Percentiles rank a stretch among this genome's conserved stretches.
phyloP scores from a whole-genome alignment of 2,329 filamentous ascomycete species.

The Aspergillus fructus region DNA sequence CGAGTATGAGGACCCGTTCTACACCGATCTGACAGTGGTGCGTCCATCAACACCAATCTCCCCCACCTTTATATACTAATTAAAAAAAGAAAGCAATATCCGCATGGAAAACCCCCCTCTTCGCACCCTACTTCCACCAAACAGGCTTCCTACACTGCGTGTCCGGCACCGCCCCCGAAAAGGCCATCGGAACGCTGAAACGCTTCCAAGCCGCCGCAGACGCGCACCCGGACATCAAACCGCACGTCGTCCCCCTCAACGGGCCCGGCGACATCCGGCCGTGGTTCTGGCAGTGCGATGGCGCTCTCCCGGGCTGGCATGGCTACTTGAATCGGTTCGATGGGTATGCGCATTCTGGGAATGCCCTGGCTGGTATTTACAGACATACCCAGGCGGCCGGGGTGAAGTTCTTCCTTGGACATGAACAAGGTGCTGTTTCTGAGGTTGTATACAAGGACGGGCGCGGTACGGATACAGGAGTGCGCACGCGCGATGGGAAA shows the following conservation, averaged over 20 bases:
- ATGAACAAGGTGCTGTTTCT: constrained; percentile 37
- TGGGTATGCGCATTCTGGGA: constrained; percentile 57
- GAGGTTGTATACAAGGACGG: constrained; percentile 40
- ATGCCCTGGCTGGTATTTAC: constrained; percentile 52
- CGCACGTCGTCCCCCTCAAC: constrained; percentile 41
- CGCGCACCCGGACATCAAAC: constrained; percentile 35
- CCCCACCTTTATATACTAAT: not conserved
- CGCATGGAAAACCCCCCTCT: constrained; percentile 55
- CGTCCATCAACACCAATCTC: constrained; percentile 10
- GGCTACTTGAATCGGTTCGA: constrained; percentile 61
- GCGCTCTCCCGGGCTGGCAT: constrained; percentile 53
- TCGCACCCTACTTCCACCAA: constrained; percentile 54
- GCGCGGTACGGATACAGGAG: constrained; percentile 20
- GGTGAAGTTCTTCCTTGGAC: constrained; percentile 47
- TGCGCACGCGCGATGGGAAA: constrained; percentile 41
- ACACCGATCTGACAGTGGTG: constrained; percentile 55
- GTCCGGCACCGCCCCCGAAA: constrained; percentile 48
- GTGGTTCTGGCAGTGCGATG: constrained; percentile 50
- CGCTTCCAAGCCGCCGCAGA: constrained; percentile 41
- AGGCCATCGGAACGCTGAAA: constrained; percentile 49
- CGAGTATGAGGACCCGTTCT: constrained; percentile 59
- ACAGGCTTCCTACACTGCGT: constrained; percentile 54
- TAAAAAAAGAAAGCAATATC: constrained; percentile 52
- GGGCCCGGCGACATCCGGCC: constrained; percentile 42
- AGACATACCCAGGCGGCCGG: constrained; percentile 40